These are phyloP conservation scores for Perkinsus marinus DNA, from an alignment of 169 alveolate species.

Conservation along the genomic window DNA sequence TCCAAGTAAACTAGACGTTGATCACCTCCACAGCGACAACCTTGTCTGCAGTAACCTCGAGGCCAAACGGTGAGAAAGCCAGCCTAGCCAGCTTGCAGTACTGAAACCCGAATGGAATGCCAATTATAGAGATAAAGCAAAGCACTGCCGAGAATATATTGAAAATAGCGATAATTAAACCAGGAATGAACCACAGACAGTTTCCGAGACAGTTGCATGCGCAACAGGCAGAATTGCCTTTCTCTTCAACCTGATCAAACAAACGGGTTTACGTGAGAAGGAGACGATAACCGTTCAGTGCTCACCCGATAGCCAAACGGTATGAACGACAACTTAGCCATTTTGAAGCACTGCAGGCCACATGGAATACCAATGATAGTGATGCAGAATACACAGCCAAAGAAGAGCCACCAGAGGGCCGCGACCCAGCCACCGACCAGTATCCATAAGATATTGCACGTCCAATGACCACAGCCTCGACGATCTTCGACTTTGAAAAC, in stretches of 20 bases:
- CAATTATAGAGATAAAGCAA: background rate
- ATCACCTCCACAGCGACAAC: background rate
- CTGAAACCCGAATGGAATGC: background rate
- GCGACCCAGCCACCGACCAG: background rate
- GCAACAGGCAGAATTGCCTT: background rate
- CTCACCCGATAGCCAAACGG: background rate
- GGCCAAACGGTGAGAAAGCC: background rate
- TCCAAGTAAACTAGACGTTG: background rate
- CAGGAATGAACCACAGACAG: background rate
- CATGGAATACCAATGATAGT: background rate
- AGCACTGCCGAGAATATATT: background rate
- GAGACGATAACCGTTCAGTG: background rate
- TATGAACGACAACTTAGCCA: background rate
- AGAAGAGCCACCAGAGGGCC: background rate
- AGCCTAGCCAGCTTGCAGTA: background rate
- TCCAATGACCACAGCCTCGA: background rate
- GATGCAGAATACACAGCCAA: background rate
- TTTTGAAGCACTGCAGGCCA: background rate
- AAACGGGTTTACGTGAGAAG: too few species aligned
- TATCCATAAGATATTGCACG: background rate
- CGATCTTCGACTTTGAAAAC: background rate
- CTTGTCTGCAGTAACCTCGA: background rate
- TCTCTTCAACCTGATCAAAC: background rate
- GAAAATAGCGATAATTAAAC: background rate
- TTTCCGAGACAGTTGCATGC: background rate